Evolutionary conservation across 2,329 filamentous ascomycete genomes (phyloP), one percentile per base, ranked within the genome.

Genomic region (Botrytis porri): DNA sequence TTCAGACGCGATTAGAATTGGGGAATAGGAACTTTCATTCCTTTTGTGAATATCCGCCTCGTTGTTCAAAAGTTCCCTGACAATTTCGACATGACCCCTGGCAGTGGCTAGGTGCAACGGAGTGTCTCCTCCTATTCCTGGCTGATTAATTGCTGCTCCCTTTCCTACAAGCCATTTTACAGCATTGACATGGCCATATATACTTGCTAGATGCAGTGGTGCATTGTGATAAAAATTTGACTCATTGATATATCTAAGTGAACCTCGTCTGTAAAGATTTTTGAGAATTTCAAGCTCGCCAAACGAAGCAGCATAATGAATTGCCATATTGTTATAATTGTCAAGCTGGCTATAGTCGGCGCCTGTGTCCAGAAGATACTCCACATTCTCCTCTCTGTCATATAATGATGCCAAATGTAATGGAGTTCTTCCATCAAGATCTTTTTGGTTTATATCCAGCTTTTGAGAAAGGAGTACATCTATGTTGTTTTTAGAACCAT

Each of bases 371-470:
- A 60, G 5, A 60, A 60, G 20, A 22, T 5, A 20, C 20, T 18
- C 18, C 18, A 60, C 57, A 4, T 12, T 12, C 18, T 60, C 18
- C 2, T 60, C 22, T 37, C 8, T 60, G 20, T 32, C 57, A 22
- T 25, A 32, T 12, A 3, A 22, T 29, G 29, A 60, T 22, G 57
- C 18, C 7, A 60, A 60, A 35, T 60, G 57, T 12, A 60, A 60
- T 10, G 57, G 57, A 32, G 18, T 60, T 20, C 0, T 10, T 3
- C 29, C 29, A 20, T 0, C 1, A 10, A 0, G 57, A 1, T 32
- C 32, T 60, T 20, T 35, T 32, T 37, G 32, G 37, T 60, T 32
- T 60, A 60, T 8, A 5, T 22, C 5, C 8, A 32, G 29, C 10
- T 29, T 37, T 32, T 32, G 57, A 35, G 43, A 45, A 20, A 45